A percentile compares a stretch with the other conserved stretches of the same genome.
Evolutionary conservation across 306 rosid species (phyloP).

Genomic region (Glycine soja): DNA sequence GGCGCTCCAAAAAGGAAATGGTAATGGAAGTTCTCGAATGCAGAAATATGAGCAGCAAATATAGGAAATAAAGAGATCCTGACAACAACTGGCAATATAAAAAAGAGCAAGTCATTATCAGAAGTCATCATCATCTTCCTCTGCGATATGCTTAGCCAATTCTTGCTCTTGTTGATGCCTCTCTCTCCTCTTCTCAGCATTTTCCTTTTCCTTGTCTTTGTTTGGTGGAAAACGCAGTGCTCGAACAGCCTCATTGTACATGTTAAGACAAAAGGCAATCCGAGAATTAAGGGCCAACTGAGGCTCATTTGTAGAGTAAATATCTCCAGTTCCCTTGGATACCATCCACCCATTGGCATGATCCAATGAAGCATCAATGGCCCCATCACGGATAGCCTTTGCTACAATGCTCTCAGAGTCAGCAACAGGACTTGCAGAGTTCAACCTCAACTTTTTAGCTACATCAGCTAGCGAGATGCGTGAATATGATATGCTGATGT

Average conservation of each 20-base stretch:
- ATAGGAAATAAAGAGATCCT: conserved; percentile 27
- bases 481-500: conserved; percentile 83
- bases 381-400: conserved; percentile 83
- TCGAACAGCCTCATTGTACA: conserved; percentile 80
- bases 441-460: conserved; percentile 80
- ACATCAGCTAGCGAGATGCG: conserved; percentile 77
- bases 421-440: conserved; percentile 69
- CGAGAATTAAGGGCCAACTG: conserved; percentile 79
- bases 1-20: background rate
- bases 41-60: conserved; percentile 16
- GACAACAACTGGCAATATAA: background rate
- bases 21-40: background rate
- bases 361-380: conserved; percentile 65
- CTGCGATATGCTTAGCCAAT: conserved; percentile 55
- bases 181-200: conserved; percentile 53
- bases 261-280: conserved; percentile 79
- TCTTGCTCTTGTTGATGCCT: conserved; percentile 60
- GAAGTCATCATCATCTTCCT: conserved; percentile 59
- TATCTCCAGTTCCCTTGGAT: conserved; percentile 82
- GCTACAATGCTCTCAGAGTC: conserved; percentile 80
- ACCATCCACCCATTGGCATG: conserved; percentile 83
- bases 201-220: conserved; percentile 51
- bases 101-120: conserved; percentile 12
- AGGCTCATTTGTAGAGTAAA: conserved; percentile 82
- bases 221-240: conserved; percentile 63